These are phyloP conservation scores for Verruconis gallopava DNA, from an alignment of 2,329 filamentous ascomycete species.

Conservation along the genomic window DNA sequence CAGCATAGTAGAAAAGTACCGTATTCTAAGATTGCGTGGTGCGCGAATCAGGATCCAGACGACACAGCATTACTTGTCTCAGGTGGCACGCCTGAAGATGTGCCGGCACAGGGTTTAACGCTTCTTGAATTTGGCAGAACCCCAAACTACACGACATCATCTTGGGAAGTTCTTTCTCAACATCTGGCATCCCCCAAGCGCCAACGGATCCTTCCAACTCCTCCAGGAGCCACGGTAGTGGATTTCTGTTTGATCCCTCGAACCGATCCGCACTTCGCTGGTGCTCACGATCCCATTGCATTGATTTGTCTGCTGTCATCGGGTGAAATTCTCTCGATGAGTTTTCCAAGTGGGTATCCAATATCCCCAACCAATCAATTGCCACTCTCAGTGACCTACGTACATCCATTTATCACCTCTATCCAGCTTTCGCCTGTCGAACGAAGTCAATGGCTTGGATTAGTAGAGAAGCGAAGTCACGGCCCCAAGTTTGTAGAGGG, in stretches of 20 bases:
- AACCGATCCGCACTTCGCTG: constrained; percentile 69
- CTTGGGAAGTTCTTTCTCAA: constrained; percentile 68
- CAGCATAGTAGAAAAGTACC: constrained; percentile 55
- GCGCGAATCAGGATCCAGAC: constrained; percentile 84
- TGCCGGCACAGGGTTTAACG: constrained; percentile 62
- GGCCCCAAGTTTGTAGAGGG: constrained; percentile 69
- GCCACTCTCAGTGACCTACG: constrained; percentile 73
- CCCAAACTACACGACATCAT: constrained; percentile 80
- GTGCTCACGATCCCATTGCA: constrained; percentile 82
- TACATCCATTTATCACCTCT: constrained; percentile 76
- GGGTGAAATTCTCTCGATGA: constrained; percentile 79
- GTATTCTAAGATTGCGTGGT: constrained; percentile 74
- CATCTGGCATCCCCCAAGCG: constrained; percentile 69
- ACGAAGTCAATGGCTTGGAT: constrained; percentile 72
- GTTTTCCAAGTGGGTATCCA: constrained; percentile 81
- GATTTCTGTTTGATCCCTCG: constrained; percentile 79
- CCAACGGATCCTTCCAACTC: constrained; percentile 59
- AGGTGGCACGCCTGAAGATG: constrained; percentile 59
- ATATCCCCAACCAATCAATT: constrained; percentile 89
- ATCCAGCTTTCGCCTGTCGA: constrained; percentile 61
- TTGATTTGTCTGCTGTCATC: constrained; percentile 68
- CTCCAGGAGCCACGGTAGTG: constrained; percentile 60
- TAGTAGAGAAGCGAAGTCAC: constrained; percentile 70
- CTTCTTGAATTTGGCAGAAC: constrained; percentile 84
- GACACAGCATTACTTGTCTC: constrained; percentile 82